Evolutionary conservation across 192 early-diverging fungal genomes (phyloP).

Genomic region (Phycomyces nitens): DNA sequence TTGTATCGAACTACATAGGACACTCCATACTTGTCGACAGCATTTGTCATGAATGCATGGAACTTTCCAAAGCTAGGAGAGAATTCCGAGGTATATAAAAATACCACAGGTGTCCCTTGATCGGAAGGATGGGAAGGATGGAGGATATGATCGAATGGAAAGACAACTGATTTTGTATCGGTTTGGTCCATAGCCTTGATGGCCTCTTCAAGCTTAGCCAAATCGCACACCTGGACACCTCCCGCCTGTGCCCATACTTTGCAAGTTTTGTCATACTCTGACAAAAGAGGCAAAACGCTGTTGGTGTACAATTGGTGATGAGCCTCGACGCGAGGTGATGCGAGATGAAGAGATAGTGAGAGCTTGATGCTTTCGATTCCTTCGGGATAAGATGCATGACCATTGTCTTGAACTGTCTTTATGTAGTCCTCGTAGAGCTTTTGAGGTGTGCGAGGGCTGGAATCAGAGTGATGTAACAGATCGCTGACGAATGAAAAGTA

Average conservation of each 20-base stretch:
- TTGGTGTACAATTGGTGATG: conserved; percentile 79
- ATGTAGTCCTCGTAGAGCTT: conserved; percentile 49
- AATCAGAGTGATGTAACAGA: conserved; percentile 26
- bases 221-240: conserved; percentile 63
- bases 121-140: not conserved
- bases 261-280: conserved; percentile 49
- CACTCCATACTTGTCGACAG: conserved; percentile 46
- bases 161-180: conserved; percentile 6
- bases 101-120: conserved; percentile 41
- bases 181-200: conserved; percentile 8
- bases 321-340: conserved; percentile 79
- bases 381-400: conserved; percentile 33
- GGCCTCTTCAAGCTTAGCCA: conserved; percentile 39
- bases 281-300: conserved; percentile 53
- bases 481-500: conserved; percentile 63
- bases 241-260: conserved; percentile 68
- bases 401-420: conserved; percentile 42
- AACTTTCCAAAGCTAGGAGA: conserved; percentile 55
- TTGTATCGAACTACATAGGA: conserved; percentile 75
- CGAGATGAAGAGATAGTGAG: conserved; percentile 61
- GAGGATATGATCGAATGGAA: conserved; percentile 65
- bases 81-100: conserved; percentile 72
- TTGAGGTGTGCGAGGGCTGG: conserved; percentile 25
- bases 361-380: conserved; percentile 62
- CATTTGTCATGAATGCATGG: conserved; percentile 47